Evolutionary conservation across 148 eudicot genomes (phyloP), one percentile per base, ranked within the genome.

Genomic region (Beta vulgaris): DNA sequence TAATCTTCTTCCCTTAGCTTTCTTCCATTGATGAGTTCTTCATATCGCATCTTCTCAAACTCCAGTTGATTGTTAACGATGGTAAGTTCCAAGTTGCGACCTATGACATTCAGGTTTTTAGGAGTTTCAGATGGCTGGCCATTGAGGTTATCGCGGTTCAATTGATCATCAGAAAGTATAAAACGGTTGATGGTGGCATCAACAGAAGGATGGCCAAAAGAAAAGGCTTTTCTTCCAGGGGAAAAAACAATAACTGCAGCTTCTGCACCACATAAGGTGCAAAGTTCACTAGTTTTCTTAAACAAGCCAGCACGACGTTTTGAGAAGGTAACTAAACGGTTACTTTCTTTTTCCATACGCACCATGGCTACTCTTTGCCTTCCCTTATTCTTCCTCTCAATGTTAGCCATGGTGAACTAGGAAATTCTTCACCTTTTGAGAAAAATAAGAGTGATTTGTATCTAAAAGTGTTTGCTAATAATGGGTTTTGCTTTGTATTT

Each of bases 171-270:
- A 13, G 1, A 37, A 62, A 4, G 0, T 40, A 60, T 1, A 13
- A 8, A 81, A 21, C 84, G 81, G 67, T 81, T 13, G 40, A 68
- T 32, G 13, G 49, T 40, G 49, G 1, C 42, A 21, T 81, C 75
- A 12, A 73, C 75, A 2, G 74, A 36, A 29, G 81, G 84, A 57
- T 77, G 75, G 44, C 81, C 81, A 34, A 68, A 77, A 49, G 84
- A 60, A 31, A 48, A 81, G 49, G 58, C 25, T 63, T 77, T 77
- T 21, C 4, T 29, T 11, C 65, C 74, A 2, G 84, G 81, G 0
- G 84, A 81, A 58, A 68, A 68, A 3, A 73, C 78, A 29, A 81
- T 36, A 16, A 68, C 5, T 0, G 57, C 58, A 2, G 25, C 60
- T 34, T 77, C 48, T 12, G 59, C 78, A 31, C 67, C 71, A 40